Base-by-base conservation (phyloP, 805 yeast species). In the Komagataella kurtzmanii region DNA sequence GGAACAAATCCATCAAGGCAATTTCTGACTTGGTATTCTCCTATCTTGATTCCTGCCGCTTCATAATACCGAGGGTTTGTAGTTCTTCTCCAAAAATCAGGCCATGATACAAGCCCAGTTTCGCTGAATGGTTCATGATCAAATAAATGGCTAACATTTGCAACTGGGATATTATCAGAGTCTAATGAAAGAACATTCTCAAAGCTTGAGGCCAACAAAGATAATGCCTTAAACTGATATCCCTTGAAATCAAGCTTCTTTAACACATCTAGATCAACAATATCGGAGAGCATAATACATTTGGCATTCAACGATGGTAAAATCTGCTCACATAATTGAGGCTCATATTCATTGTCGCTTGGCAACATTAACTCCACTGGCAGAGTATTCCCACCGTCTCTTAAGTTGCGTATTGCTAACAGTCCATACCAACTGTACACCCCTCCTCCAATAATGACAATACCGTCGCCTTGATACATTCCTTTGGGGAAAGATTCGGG, bases 71-170 rank as follows among this genome's bases (percentile, higher is more conserved):
- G 65, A 17, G 86, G 87, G 52, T 75, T 71, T 2, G 86, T 81
- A 14, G 84, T 75, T 61, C 87, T 69, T 18, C 79, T 74, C 85
- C 85, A 80, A 43, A 77, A 78, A 61, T 80, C 85, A 4, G 85
- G 85, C 85, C 85, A 80, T n/a, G 77, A 57, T 14, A 81, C 70
- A 62, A 81, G 64, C 0, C 78, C 75, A n/a, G 65, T 62, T 7
- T 68, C 61, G 30, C 65, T 58, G 63, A 67, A 80, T 12, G 79
- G 68, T 4, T 69, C 62, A 0, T 76, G 69, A 1, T 64, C 64
- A 53, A 81, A 76, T 21, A 82, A 58, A 14, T 65, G 59, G 1
- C 89, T 81, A 8, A 61, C 52, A 3, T 88, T 80, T 2, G 77
- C 62, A 23, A 73, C 65, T 2, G 77, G 72, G 49, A 72, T 61